Evolutionary conservation across 441 rosid genomes (phyloP), one percentile per base, ranked within the genome.

Genomic region (Pelargonium myrrhifolium): DNA sequence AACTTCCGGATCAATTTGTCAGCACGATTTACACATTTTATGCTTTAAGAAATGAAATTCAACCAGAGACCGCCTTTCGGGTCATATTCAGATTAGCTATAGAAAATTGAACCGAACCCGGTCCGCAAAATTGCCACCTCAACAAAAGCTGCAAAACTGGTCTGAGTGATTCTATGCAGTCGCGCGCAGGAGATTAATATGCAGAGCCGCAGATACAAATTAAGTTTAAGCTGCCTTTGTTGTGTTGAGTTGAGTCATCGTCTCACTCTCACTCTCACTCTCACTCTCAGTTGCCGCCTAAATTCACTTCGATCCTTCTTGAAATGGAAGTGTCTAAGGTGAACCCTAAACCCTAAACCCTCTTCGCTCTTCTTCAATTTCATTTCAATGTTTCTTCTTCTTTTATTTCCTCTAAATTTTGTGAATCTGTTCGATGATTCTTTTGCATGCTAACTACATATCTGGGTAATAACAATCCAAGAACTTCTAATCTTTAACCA

Each of bases 261-360:
- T n/a, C n/a, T 49, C 56, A 24, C 20, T 49, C 56, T 49, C 56
- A 3, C 56, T n/a, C n/a, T n/a, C n/a, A n/a, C n/a, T n/a, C n/a
- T n/a, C n/a, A n/a, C n/a, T n/a, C n/a, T n/a, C n/a, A n/a, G n/a
- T 49, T 49, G 56, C 56, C 56, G 56, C 56, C 56, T 18, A 49
- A 49, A 47, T 47, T 47, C 53, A 47, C 53, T 47, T 11, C 15
- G 4, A 6, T 49, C 55, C 7, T 49, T 49, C 18, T 49, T 49
- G 20, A 49, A 49, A 49, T 49, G 56, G 20, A 49, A 7, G 2
- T 1, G 20, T 49, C 56, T n/a, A 15, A 17, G 56, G 56, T 49
- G n/a, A 49, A 49, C 56, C 56, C 20, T 49, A 49, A 49, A 49
- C 56, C 56, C 56, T 49, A 7, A 3, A 2, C n/a, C n/a, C 1